Evolutionary conservation across 371 early-diverging fungal genomes (phyloP).

Genomic region (Mucor ambiguus): DNA sequence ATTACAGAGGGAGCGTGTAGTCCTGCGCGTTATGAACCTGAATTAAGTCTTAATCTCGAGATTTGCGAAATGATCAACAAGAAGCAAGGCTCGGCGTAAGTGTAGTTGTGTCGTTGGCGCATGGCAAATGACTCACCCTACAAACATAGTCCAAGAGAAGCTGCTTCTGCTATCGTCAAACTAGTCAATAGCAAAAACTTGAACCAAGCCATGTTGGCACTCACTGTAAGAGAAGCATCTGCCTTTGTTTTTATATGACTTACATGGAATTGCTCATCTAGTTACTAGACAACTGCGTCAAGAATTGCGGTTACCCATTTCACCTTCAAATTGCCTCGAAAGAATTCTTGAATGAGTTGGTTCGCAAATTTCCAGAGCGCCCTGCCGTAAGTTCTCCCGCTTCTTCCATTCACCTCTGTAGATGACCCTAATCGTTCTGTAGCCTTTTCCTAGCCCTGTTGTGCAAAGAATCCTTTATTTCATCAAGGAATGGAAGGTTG

Average conservation of each 20-base stretch:
- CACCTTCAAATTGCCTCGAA: conserved; percentile 94
- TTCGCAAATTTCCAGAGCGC: conserved; percentile 90
- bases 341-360: conserved; percentile 97
- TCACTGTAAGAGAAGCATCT: conserved; percentile 66
- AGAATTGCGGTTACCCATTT: conserved; percentile 98
- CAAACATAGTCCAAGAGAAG: conserved; percentile 78
- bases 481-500: conserved; percentile 93
- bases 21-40: conserved; percentile 73
- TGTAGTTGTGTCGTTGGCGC: too few relatives aligned
- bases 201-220: conserved; percentile 76
- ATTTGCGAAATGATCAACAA: conserved; percentile 93
- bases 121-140: too few relatives aligned
- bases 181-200: conserved; percentile 78
- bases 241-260: too few relatives aligned
- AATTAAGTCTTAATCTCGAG: conserved; percentile 88
- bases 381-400: conserved; percentile 63
- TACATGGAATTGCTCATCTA: conserved; percentile 22
- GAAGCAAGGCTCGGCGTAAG: conserved; percentile 83
- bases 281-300: conserved; percentile 95
- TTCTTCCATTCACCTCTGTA: too few relatives aligned
- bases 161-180: conserved; percentile 81
- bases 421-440: neutral
- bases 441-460: conserved; percentile 62
- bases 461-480: conserved; percentile 89
- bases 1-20: conserved; percentile 79